phyloP scores from a whole-genome alignment of 176 grass and related monocot genomes.

The Oryza meridionalis region DNA sequence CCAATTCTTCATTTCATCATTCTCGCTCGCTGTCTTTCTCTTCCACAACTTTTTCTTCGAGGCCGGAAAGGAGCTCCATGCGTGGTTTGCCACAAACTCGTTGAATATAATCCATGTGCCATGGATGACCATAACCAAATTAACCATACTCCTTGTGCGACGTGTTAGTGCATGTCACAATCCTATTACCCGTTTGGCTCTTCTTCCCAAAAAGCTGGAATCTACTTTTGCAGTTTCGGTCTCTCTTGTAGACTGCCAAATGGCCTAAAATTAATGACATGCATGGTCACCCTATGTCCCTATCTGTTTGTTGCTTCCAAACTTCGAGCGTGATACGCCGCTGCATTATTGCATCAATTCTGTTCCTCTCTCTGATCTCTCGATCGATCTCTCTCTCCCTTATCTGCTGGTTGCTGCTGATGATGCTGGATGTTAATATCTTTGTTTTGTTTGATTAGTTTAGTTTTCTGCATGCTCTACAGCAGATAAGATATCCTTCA shows the following conservation, averaged over 20 bases:
- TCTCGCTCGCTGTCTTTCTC: not conserved
- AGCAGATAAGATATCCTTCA: not conserved
- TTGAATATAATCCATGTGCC: too few species aligned
- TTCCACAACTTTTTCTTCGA: not conserved
- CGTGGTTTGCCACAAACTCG: not conserved
- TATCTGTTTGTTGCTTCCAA: not conserved
- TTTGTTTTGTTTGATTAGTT: not conserved
- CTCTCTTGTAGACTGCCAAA: not conserved
- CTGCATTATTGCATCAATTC: slow-evolving; percentile 11
- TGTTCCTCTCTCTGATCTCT: too few species aligned
- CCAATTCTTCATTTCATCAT: not conserved
- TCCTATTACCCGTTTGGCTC: slow-evolving; percentile 7
- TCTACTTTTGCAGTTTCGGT: not conserved
- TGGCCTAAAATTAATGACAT: not conserved
- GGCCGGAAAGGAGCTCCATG: not conserved
- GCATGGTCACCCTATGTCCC: not conserved
- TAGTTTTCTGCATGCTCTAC: not conserved
- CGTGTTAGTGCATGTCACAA: too few species aligned
- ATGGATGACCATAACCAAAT: too few species aligned
- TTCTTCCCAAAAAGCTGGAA: slow-evolving; percentile 40
- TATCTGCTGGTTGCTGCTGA: not conserved
- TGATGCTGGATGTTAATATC: not conserved
- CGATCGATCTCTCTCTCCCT: not conserved
- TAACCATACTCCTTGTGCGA: too few species aligned
- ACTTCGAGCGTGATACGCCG: not conserved